Conservation (phyloP, 164 flowering plant genomes). For the Dillenia suffruticosa region DNA sequence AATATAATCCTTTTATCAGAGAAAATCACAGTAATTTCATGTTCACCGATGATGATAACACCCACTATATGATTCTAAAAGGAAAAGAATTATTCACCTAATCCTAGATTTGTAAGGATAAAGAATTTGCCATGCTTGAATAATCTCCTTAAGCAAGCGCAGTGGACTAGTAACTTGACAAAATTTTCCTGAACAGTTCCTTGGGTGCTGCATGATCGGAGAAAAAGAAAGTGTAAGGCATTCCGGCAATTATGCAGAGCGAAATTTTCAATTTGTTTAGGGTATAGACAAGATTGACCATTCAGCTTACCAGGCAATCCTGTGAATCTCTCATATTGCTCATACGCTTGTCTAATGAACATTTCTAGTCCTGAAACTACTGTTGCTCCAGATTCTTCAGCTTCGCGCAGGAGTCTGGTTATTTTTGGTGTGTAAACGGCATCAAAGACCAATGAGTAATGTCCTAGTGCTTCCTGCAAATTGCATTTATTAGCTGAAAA, state of each 20-base stretch:
- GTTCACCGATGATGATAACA: too few species aligned
- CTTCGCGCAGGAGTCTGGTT: constrained; percentile 84
- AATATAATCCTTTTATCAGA: too few species aligned
- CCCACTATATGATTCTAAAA: too few species aligned
- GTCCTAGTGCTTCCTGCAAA: constrained; percentile 63
- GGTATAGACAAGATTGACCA: background rate
- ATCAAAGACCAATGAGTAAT: constrained; percentile 80
- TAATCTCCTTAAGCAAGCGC: background rate
- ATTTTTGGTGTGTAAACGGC: constrained; percentile 93
- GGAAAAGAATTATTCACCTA: too few species aligned
- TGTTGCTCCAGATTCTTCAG: constrained; percentile 70
- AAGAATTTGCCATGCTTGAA: too few species aligned
- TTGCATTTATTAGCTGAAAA: background rate
- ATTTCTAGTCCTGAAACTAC: constrained; percentile 76
- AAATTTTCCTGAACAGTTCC: constrained; percentile 38
- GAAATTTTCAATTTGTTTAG: too few species aligned
- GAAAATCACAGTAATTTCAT: too few species aligned
- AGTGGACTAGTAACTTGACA: constrained; percentile 18
- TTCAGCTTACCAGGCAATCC: constrained; percentile 77
- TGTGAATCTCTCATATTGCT: constrained; percentile 81
- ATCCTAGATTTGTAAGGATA: too few species aligned
- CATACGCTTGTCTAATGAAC: constrained; percentile 91
- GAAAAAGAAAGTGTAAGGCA: background rate
- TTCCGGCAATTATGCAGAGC: background rate
- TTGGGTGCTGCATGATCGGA: constrained; percentile 44